These are phyloP conservation scores for Aspergillus indologenus DNA, from an alignment of 495 filamentous ascomycete genomes.

Conservation along the genomic window DNA sequence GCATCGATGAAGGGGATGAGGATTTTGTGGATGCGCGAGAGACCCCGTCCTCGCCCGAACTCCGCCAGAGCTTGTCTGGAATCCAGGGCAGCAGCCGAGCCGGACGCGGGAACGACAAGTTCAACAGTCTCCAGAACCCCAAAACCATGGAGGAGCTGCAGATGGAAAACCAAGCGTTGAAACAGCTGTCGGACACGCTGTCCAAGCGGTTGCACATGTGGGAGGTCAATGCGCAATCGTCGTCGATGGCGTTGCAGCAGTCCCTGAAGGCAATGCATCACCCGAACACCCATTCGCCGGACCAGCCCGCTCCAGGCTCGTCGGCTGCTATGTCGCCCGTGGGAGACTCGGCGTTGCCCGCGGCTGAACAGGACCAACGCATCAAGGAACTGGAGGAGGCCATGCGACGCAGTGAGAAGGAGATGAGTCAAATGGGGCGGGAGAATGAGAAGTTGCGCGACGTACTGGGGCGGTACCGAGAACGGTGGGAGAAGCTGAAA, in stretches of 20 bases:
- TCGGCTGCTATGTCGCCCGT: conserved; percentile 29
- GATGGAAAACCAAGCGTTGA: conserved; percentile 74
- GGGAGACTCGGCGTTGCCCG: conserved; percentile 21
- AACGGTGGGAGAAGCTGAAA: conserved; percentile 82
- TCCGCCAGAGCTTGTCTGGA: conserved; percentile 33
- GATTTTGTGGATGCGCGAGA: conserved; percentile 89
- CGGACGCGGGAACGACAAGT: conserved; percentile 27
- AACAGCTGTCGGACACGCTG: conserved; percentile 72
- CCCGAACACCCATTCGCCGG: conserved; percentile 40
- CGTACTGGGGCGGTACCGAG: conserved; percentile 65
- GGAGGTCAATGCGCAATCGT: conserved; percentile 79
- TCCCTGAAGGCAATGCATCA: conserved; percentile 67
- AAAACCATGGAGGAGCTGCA: conserved; percentile 78
- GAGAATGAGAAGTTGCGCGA: conserved; percentile 68
- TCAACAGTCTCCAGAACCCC: conserved; percentile 31
- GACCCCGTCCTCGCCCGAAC: conserved; percentile 52
- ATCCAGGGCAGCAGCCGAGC: conserved; percentile 19
- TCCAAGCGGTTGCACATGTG: conserved; percentile 76
- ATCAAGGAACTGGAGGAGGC: conserved; percentile 49
- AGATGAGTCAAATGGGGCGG: conserved; percentile 55
- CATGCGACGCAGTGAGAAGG: conserved; percentile 46
- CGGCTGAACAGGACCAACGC: conserved; percentile 35
- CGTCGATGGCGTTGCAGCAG: conserved; percentile 74
- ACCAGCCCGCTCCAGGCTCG: conserved; percentile 20
- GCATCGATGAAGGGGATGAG: conserved; percentile 61